Percentiles rank a stretch among this genome's conserved stretches.
Conservation (phyloP, 805 yeast species). For the Saturnispora quitensis region DNA sequence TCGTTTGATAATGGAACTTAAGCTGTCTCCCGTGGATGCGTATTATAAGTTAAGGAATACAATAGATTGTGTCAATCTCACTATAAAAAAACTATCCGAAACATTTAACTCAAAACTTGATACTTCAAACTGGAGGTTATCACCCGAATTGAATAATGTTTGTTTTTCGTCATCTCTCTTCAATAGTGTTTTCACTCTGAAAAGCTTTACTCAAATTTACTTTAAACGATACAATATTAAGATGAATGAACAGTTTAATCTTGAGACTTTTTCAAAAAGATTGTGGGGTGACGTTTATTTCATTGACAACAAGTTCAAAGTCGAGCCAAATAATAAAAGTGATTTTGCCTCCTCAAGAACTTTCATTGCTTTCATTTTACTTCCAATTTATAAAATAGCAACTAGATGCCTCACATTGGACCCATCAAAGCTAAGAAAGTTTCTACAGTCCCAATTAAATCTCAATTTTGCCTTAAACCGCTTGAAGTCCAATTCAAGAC, state of each 20-base stretch:
- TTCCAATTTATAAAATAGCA: conserved; percentile 73
- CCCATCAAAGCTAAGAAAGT: conserved; percentile 31
- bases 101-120: conserved; percentile 13
- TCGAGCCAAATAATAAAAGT: conserved; percentile 21
- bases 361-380: conserved; percentile 57
- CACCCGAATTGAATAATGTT: conserved; percentile 61
- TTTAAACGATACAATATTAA: conserved; percentile 26
- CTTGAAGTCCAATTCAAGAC: conserved; percentile 47
- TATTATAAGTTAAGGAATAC: conserved; percentile 55
- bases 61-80: conserved; percentile 56
- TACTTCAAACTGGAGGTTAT: conserved; percentile 22
- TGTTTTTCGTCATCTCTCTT: conserved; percentile 63
- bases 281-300: conserved; percentile 76
- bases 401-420: conserved; percentile 50
- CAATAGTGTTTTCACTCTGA: conserved; percentile 55
- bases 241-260: conserved; percentile 13
- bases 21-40: conserved; percentile 65
- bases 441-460: conserved; percentile 42
- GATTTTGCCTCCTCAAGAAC: conserved; percentile 28
- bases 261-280: conserved; percentile 39
- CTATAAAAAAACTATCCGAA: conserved; percentile 26
- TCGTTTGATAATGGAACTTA: conserved; percentile 70
- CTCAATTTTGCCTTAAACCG: conserved; percentile 31
- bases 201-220: conserved; percentile 52
- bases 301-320: conserved; percentile 39